phyloP scores from a whole-genome alignment of 208 protist species.

The Leishmania arabica region DNA sequence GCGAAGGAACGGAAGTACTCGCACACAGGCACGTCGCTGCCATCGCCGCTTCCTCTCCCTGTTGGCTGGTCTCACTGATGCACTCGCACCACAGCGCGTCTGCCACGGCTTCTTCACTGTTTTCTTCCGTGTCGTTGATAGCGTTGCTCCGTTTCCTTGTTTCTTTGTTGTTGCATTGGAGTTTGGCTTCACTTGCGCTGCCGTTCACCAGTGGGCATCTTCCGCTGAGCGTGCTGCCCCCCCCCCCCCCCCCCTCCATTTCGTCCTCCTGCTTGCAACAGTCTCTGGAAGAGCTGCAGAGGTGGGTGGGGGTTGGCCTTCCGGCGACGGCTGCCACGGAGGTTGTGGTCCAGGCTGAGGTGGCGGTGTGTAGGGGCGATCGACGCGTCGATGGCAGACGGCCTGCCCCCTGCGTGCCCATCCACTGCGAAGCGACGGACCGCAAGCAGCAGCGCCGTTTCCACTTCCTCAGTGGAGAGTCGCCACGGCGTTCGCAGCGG shows the following conservation, averaged over 20 bases:
- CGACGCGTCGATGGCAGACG: not conserved
- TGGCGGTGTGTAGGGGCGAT: not conserved
- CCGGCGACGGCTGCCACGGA: not conserved
- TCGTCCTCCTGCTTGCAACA: not conserved
- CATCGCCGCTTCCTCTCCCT: not conserved
- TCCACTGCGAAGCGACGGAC: not conserved
- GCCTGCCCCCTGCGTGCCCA: no score
- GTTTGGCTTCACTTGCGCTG: not conserved
- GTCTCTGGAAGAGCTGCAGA: not conserved
- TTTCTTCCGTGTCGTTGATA: not conserved
- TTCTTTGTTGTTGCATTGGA: no score
- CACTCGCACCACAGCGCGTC: not conserved
- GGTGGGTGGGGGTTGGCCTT: not conserved
- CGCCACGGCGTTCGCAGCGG: no score
- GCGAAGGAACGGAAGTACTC: not conserved
- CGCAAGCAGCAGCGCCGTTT: not conserved
- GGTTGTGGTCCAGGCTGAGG: not conserved
- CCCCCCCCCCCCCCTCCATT: no score
- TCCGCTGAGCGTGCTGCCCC: not conserved
- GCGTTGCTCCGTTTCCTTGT: not conserved
- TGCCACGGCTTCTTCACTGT: not conserved
- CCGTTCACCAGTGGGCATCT: not conserved
- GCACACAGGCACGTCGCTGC: no score
- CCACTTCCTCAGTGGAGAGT: no score
- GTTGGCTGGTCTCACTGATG: not conserved